Conservation (phyloP, 106 monocot genomes). For the Amphibolis antarctica region DNA sequence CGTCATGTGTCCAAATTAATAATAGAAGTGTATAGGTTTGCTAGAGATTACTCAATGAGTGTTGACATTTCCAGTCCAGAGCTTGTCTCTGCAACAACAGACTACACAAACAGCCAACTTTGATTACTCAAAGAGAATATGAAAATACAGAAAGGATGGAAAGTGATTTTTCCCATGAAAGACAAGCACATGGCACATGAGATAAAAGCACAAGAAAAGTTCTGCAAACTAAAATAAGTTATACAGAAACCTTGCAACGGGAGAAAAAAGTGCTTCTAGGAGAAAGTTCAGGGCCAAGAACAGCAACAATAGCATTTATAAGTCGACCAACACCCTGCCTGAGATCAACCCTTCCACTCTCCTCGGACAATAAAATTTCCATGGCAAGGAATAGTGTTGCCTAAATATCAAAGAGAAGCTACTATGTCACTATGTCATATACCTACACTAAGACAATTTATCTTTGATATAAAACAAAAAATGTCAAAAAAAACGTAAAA, state of each 20-base stretch:
- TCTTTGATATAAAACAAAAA: no score
- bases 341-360: conserved; percentile 75
- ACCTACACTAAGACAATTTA: no score
- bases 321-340: conserved; percentile 73
- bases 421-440: no score
- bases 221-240: neutral
- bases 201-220: neutral
- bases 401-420: conserved; percentile 30
- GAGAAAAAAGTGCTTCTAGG: conserved; percentile 96
- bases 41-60: conserved; percentile 63
- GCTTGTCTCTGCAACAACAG: conserved; percentile 89
- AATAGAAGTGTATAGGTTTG: neutral
- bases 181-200: no score
- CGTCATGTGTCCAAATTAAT: neutral
- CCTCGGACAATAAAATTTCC: conserved; percentile 84
- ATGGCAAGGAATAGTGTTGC: conserved; percentile 80
- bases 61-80: conserved; percentile 80
- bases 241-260: conserved; percentile 73
- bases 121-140: neutral
- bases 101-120: conserved; percentile 23
- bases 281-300: conserved; percentile 94
- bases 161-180: neutral
- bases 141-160: neutral
- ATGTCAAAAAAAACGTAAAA: no score
- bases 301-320: conserved; percentile 91